These are phyloP conservation scores for Zizania latifolia DNA, from an alignment of 176 grass and related monocot genomes.

Conservation along the genomic window DNA sequence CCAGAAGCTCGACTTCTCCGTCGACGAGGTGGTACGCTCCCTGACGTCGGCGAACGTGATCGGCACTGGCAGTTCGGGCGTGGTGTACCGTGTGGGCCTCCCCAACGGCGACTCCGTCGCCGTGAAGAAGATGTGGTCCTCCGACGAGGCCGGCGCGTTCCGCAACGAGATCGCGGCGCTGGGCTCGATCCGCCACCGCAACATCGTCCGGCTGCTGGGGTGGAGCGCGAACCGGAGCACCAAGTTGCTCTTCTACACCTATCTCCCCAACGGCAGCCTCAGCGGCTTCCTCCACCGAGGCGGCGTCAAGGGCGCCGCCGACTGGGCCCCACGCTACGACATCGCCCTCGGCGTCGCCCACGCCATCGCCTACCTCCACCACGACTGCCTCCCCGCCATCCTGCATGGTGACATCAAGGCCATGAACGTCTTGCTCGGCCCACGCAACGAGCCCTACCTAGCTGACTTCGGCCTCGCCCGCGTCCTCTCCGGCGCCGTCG, in stretches of 20 bases:
- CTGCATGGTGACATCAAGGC: constrained; percentile 89
- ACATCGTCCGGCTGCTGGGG: constrained; percentile 84
- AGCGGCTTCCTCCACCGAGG: constrained; percentile 81
- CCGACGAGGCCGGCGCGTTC: constrained; percentile 65
- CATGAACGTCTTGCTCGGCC: constrained; percentile 87
- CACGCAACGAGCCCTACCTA: constrained; percentile 70
- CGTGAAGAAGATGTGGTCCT: constrained; percentile 99
- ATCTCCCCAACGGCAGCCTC: constrained; percentile 82
- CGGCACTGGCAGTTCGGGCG: constrained; percentile 83
- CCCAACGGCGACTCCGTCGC: constrained; percentile 55
- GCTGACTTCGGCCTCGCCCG: constrained; percentile 93
- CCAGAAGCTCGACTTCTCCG: constrained; percentile 81
- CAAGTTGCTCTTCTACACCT: constrained; percentile 82
- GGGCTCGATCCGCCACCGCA: constrained; percentile 78
- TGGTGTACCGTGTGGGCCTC: constrained; percentile 71
- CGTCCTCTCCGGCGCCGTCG: constrained; percentile 37
- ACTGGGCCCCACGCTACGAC: constrained; percentile 70
- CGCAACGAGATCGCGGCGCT: constrained; percentile 77
- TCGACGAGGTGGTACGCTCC: constrained; percentile 60
- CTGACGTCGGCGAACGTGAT: constrained; percentile 84
- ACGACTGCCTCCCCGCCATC: constrained; percentile 91
- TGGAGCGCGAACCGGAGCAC: constrained; percentile 74
- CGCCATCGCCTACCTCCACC: constrained; percentile 82
- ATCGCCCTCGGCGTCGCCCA: constrained; percentile 74
- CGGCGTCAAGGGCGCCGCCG: constrained; percentile 56